These are phyloP conservation scores for Colletotrichum brevisporum DNA, from an alignment of 2,329 filamentous ascomycete species.

Conservation along the genomic window DNA sequence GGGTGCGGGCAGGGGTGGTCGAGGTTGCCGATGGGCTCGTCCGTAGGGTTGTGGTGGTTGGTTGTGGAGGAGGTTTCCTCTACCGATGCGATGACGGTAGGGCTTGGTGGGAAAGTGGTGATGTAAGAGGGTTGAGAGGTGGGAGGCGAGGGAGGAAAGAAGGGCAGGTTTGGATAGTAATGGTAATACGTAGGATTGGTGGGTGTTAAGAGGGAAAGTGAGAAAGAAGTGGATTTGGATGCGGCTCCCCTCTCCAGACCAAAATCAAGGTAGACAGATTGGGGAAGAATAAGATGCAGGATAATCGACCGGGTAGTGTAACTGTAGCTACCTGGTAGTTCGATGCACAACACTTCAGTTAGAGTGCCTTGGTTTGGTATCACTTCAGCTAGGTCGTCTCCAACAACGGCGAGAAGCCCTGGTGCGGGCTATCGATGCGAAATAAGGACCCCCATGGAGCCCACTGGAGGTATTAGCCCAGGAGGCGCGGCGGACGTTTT, in stretches of 20 bases:
- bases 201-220: slow-evolving; percentile 18
- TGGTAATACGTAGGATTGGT: no score
- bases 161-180: neutral
- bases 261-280: slow-evolving; percentile 30
- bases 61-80: neutral
- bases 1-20: neutral
- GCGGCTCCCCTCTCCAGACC: slow-evolving; percentile 8
- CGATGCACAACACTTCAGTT: slow-evolving; percentile 14
- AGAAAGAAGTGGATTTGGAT: slow-evolving; percentile 26
- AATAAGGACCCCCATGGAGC: neutral
- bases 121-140: slow-evolving; percentile 27
- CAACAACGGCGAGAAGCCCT: neutral
- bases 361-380: no score
- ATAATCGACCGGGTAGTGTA: slow-evolving; percentile 2
- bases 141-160: slow-evolving; percentile 29
- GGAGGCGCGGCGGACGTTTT: slow-evolving; percentile 19
- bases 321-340: no score
- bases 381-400: no score
- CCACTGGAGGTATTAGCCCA: slow-evolving; percentile 1
- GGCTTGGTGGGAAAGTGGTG: slow-evolving; percentile 9
- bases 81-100: neutral
- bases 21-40: neutral
- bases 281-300: slow-evolving; percentile 12
- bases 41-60: slow-evolving; percentile 2
- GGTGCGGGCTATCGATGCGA: neutral